Evolutionary conservation across 1,284 basidiomycete species (phyloP).

Genomic region (Leccinum pachyderme): DNA sequence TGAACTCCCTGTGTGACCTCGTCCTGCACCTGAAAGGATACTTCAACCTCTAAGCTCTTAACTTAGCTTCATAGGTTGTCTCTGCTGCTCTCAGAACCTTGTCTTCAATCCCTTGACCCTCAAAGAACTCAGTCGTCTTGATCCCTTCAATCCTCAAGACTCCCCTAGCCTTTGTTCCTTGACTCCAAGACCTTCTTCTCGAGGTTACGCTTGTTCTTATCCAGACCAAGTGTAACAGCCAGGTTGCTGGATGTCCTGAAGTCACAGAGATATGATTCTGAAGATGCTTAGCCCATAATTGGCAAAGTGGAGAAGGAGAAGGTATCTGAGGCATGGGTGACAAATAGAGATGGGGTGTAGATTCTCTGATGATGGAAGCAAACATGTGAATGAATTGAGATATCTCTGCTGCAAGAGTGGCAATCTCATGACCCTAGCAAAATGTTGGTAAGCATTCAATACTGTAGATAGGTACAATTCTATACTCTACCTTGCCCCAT

Average conservation of each 20-base stretch:
- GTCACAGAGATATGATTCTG: conserved; percentile 12
- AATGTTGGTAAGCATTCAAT: not conserved
- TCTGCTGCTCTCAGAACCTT: too few species aligned
- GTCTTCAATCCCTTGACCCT: too few species aligned
- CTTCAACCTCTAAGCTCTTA: too few species aligned
- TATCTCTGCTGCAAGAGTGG: conserved; percentile 20
- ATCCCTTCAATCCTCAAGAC: too few species aligned
- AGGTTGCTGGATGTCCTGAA: conserved; percentile 11
- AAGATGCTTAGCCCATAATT: conserved; percentile 17
- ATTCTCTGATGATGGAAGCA: conserved; percentile 17
- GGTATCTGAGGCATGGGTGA: conserved; percentile 29
- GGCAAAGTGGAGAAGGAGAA: conserved; percentile 12
- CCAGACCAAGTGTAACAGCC: too few species aligned
- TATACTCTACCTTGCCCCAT: conserved; percentile 21
- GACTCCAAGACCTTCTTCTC: too few species aligned
- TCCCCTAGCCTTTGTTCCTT: too few species aligned
- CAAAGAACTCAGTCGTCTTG: too few species aligned
- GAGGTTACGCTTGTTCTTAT: too few species aligned
- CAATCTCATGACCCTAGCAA: conserved; percentile 17
- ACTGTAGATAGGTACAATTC: not conserved
- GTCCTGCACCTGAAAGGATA: too few species aligned
- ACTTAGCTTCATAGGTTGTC: too few species aligned
- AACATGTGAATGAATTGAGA: conserved; percentile 20
- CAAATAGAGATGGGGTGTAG: conserved; percentile 23
- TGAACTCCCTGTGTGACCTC: too few species aligned